Conservation (phyloP, 2,329 filamentous ascomycete species). For the Bimuria novae-zelandiae region DNA sequence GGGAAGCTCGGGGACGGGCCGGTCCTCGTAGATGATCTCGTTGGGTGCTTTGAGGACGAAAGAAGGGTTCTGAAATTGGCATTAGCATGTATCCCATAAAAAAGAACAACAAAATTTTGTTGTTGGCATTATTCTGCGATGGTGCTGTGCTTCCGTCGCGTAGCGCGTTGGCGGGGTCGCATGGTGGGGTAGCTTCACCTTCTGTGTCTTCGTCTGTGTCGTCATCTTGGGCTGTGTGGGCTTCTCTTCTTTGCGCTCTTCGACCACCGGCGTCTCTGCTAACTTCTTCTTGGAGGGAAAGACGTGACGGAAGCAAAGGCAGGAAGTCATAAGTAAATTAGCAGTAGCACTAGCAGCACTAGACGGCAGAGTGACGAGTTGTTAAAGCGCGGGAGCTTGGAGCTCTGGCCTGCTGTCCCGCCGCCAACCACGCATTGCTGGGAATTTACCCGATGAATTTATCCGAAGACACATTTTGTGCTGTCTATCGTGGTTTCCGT, state of each 20-base stretch:
- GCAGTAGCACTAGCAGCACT: conserved; percentile 12
- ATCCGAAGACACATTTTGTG: conserved; percentile 35
- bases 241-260: conserved; percentile 14
- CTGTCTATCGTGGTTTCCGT: conserved; percentile 21
- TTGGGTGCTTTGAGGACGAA: conserved; percentile 80
- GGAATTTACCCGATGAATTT: conserved; percentile 40
- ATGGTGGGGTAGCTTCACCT: conserved; percentile 42
- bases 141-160: conserved; percentile 1
- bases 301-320: conserved; percentile 23
- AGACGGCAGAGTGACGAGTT: conserved; percentile 29
- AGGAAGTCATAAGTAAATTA: conserved; percentile 21
- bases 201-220: conserved; percentile 35
- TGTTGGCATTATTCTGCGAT: neutral
- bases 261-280: conserved; percentile 10
- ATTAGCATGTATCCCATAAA: conserved; percentile 14
- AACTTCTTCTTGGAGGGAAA: conserved; percentile 19
- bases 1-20: conserved; percentile 70
- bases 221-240: conserved; percentile 27
- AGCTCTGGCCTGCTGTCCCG: conserved; percentile 36
- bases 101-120: neutral
- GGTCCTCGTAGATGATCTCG: conserved; percentile 75
- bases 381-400: conserved; percentile 25
- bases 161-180: conserved; percentile 26
- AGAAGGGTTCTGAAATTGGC: conserved; percentile 67
- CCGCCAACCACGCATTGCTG: conserved; percentile 19